These are phyloP conservation scores for Trichoderma sp. DNA, from an alignment of 2,329 filamentous ascomycete genomes.

Conservation along the genomic window DNA sequence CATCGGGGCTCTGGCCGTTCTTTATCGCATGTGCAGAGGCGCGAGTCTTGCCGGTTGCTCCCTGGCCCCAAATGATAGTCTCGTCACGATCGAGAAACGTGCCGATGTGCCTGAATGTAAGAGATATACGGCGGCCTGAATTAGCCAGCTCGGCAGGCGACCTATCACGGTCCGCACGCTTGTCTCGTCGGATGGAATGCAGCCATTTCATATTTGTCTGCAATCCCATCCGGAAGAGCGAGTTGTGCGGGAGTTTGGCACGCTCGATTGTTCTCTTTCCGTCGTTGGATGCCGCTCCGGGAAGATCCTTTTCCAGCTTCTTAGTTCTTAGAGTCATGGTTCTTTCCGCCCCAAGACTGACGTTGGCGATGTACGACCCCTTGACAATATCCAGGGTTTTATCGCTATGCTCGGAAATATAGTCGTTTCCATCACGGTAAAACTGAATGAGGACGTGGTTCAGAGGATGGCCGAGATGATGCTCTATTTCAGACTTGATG, in stretches of 20 bases:
- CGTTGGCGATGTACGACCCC: constrained; percentile 82
- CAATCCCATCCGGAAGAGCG: constrained; percentile 77
- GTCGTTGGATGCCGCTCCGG: constrained; percentile 23
- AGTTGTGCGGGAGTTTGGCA: constrained; percentile 79
- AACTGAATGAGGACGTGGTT: constrained; percentile 93
- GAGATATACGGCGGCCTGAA: constrained; percentile 74
- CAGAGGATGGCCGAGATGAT: constrained; percentile 69
- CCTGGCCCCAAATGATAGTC: constrained; percentile 83
- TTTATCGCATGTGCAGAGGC: constrained; percentile 60
- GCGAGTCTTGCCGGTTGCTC: constrained; percentile 66
- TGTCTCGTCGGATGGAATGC: constrained; percentile 88
- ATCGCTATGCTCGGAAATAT: constrained; percentile 95
- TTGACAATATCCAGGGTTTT: constrained; percentile 89
- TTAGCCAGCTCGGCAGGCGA: constrained; percentile 66
- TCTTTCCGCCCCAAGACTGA: constrained; percentile 87
- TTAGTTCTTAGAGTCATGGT: constrained; percentile 89
- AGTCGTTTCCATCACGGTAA: constrained; percentile 84
- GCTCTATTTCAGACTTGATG: constrained; percentile 67
- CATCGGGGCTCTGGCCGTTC: constrained; percentile 65
- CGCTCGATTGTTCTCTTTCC: constrained; percentile 59
- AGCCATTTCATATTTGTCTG: constrained; percentile 83
- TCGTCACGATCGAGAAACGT: constrained; percentile 72
- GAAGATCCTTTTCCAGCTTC: constrained; percentile 48
- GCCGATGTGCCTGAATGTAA: constrained; percentile 86
- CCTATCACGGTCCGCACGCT: constrained; percentile 66